Evolutionary conservation across 805 yeast species (phyloP).

Genomic region (Monosporozyma servazzii): DNA sequence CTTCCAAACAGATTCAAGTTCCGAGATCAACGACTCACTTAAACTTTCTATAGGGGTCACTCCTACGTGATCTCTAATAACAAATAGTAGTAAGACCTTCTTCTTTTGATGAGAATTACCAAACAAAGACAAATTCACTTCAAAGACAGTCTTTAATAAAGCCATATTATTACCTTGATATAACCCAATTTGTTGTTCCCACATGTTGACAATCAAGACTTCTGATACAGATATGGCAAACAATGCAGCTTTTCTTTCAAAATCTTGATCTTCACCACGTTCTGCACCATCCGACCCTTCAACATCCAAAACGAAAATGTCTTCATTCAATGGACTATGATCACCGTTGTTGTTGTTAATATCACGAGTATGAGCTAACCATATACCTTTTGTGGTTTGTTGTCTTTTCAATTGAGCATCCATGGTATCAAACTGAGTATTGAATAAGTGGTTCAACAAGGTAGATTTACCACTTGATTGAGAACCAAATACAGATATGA

Average conservation of each 20-base stretch:
- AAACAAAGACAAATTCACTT: constrained; percentile 82
- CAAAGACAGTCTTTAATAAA: constrained; percentile 87
- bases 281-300: constrained; percentile 98
- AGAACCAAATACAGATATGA: constrained; percentile 92
- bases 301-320: constrained; percentile 81
- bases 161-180: constrained; percentile 99
- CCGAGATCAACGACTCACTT: constrained; percentile 57
- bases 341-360: constrained; percentile 23
- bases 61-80: constrained; percentile 86
- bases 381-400: constrained; percentile 84
- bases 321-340: neutral
- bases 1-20: constrained; percentile 71
- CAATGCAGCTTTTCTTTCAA: constrained; percentile 90
- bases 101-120: constrained; percentile 45
- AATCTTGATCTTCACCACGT: constrained; percentile 96
- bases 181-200: constrained; percentile 96
- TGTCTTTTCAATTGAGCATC: constrained; percentile 65
- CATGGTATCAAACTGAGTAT: constrained; percentile 89
- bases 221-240: constrained; percentile 92
- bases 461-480: constrained; percentile 97
- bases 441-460: constrained; percentile 72
- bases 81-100: constrained; percentile 69
- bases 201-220: constrained; percentile 79
- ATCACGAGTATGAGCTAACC: constrained; percentile 54
- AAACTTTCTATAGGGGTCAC: constrained; percentile 71